Evolutionary conservation across 805 yeast genomes (phyloP), one percentile per base, ranked within the genome.

Genomic region (Sugiyamaella marilandica): DNA sequence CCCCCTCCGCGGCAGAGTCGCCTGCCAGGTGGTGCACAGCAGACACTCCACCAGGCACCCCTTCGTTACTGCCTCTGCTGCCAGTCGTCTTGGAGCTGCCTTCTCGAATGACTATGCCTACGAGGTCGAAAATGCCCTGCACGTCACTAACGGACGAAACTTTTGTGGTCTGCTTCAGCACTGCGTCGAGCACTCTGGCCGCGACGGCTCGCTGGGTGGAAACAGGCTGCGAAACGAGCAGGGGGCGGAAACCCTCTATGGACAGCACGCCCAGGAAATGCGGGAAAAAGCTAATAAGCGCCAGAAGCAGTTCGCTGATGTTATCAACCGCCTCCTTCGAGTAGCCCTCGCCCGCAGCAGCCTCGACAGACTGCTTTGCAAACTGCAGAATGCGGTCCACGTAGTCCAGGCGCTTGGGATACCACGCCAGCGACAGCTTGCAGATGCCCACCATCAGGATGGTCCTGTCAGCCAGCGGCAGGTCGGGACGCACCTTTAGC

Each of bases 401-500:
- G 65, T 86, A 81, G 4, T 73, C 76, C 55, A 74, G 74, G 53
- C 82, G 79, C 0, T 76, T 71, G 5, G 88, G 85, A 63, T 86
- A 86, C 70, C 83, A 87, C 3, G 77, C 73, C 39, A 88, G 72
- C 0, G 89, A 76, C 44, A 91, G 67, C 56, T 77, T 78, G 49
- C 85, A 74, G 32, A 87, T 74, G n/a, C 85, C 79, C 54, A 83
- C 84, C 44, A 88, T 70, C 18, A 90, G 73, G 1, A 78, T 74
- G 8, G 86, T 77, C 51, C 80, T 79, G 55, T 87, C 92, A 29
- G 78, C 81, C n/a, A 78, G 63, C 0, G 88, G 72, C n/a, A 89
- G 68, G 47, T 82, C 85, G 0, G 87, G 85, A 55, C 85, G 80
- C 9, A 75, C 68, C 46, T 80, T 74, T 50, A 76, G 74, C 33